Base-by-base conservation (phyloP, 495 filamentous ascomycete genomes). In the Melanomma pulvis-pyrius region DNA sequence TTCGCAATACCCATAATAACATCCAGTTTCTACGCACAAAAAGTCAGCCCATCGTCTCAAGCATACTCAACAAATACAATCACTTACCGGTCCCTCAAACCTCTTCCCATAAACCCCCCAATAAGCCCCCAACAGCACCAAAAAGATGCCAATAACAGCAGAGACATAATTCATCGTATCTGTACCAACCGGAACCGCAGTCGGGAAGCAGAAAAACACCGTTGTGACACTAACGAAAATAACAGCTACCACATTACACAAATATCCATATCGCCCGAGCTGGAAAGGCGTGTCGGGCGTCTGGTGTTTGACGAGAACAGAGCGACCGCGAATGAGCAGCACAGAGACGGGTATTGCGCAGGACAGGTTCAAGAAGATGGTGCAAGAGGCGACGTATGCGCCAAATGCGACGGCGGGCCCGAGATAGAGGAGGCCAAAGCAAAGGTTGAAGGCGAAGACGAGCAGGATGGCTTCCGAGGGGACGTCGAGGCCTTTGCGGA, bases 361-460 rank as follows among this genome's bases (percentile, higher is more conserved):
- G 21, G 57, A 60, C 6, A 60, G 25, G 44, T 60, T 60, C 2
- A 60, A 41, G 13, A 50, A 28, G 4, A 60, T 44, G 17, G 57
- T 50, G 41, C 41, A 50, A 2, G 25, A 49, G 24, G 57, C 39
- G 11, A 50, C 57, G 39, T 50, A 49, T 5, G 57, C 41, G 5
- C 22, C 22, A 21, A 60, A 50, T 15, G 9, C 21, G 26, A 50
- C 44, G 12, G 41, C 15, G n/a, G 57, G 44, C 9, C 57, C 57
- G 44, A 60, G 57, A 60, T 60, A 60, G 41, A 60, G 44, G 21
- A 60, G 57, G 5, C 39, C 57, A 21, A 60, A 60, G 26, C 39
- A 50, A 25, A 60, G 57, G 57, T 60, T 60, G 57, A 60, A 60
- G 21, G 13, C 39, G 25, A 48, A 60, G 44, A 30, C 24, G 21